Conservation (phyloP, 2,329 filamentous ascomycete genomes). For the Xylariaceae sp. region DNA sequence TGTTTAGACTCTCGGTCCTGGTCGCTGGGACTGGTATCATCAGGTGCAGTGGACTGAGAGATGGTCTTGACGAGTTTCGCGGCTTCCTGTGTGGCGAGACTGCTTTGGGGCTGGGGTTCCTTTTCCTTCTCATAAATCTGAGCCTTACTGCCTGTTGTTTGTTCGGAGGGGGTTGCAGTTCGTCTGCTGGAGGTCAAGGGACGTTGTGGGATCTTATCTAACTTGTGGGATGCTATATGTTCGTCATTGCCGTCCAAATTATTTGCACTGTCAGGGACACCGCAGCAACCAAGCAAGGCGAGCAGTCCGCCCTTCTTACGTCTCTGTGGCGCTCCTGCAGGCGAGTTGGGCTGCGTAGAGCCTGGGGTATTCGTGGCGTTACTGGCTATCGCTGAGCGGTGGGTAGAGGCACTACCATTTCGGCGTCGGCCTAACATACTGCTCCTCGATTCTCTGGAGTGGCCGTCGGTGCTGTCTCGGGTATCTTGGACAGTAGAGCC, state of each 20-base stretch:
- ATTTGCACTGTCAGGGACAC: constrained; percentile 55
- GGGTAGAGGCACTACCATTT: constrained; percentile 64
- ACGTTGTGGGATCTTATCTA: constrained; percentile 50
- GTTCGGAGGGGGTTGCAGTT: constrained; percentile 48
- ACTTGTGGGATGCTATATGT: constrained; percentile 49
- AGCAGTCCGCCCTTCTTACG: constrained; percentile 53
- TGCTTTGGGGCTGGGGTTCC: constrained; percentile 27
- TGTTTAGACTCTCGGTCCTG: constrained; percentile 44
- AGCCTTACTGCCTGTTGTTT: constrained; percentile 37
- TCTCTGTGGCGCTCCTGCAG: constrained; percentile 40
- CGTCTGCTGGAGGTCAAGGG: constrained; percentile 51
- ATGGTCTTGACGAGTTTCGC: constrained; percentile 39
- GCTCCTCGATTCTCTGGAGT: constrained; percentile 60
- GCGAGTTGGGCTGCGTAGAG: constrained; percentile 48
- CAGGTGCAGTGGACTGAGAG: constrained; percentile 42
- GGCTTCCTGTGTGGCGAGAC: constrained; percentile 26
- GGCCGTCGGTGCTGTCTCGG: constrained; percentile 56
- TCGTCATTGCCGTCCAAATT: constrained; percentile 48
- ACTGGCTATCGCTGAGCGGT: constrained; percentile 51
- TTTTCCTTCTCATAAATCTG: constrained; percentile 47
- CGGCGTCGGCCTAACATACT: constrained; percentile 59
- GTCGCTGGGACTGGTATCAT: constrained; percentile 39
- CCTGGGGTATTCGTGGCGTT: constrained; percentile 45
- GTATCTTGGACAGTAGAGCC: constrained; percentile 54
- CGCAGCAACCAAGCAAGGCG: constrained; percentile 62